Evolutionary conservation across 805 yeast species (phyloP).

Genomic region (Naumovozyma baii): DNA sequence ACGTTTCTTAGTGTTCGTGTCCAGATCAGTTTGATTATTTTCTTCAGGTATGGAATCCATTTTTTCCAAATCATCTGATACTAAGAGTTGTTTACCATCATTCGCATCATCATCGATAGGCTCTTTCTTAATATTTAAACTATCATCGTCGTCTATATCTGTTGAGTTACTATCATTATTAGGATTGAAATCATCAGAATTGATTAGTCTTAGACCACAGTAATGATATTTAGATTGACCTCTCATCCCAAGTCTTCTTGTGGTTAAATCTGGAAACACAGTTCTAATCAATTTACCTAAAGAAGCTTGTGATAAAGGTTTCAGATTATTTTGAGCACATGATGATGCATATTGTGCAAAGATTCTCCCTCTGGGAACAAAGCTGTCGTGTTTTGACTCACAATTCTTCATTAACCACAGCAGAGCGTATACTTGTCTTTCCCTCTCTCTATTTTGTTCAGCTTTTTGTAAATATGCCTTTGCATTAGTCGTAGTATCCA

Average conservation of each 20-base stretch:
- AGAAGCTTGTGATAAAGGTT: conserved; percentile 64
- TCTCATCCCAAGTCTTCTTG: conserved; percentile 72
- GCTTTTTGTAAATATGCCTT: conserved; percentile 23
- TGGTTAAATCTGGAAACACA: conserved; percentile 55
- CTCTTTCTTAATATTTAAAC: neutral
- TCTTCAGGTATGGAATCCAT: no score
- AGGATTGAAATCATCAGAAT: conserved; percentile 2
- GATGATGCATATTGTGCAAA: conserved; percentile 54
- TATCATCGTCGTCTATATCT: neutral
- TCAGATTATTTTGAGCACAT: conserved; percentile 45
- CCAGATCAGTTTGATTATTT: no score
- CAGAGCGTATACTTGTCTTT: conserved; percentile 72
- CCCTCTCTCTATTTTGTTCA: conserved; percentile 41
- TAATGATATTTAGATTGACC: conserved; percentile 81
- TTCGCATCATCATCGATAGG: no score
- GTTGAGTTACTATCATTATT: neutral
- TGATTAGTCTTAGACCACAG: conserved; percentile 53
- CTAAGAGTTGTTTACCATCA: neutral
- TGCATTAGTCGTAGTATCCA: conserved; percentile 23
- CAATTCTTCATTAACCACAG: conserved; percentile 68
- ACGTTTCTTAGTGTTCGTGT: neutral
- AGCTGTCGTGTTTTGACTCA: conserved; percentile 38
- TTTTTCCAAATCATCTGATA: no score
- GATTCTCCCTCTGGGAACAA: conserved; percentile 56
- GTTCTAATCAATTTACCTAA: conserved; percentile 66